phyloP scores from a whole-genome alignment of 371 early-diverging fungal genomes.

The Apophysomyces variabilis region DNA sequence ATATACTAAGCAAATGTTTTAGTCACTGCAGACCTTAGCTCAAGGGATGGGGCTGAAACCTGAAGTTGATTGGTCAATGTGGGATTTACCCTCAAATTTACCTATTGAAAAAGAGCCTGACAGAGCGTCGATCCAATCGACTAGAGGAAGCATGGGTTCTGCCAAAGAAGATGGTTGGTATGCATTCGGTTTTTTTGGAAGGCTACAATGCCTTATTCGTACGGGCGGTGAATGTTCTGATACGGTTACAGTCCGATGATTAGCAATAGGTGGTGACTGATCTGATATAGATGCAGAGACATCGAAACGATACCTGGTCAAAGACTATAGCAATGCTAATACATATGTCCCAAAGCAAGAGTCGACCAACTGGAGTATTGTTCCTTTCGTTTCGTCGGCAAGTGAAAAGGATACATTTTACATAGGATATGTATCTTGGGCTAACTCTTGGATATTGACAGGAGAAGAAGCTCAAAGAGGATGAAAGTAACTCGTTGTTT shows the following conservation, averaged over 20 bases:
- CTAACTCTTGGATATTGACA: background rate
- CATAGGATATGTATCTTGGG: background rate
- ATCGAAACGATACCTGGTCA: constrained; percentile 3
- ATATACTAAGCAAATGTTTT: background rate
- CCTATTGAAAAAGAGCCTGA: background rate
- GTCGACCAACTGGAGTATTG: constrained; percentile 36
- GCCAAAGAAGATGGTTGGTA: constrained; percentile 9
- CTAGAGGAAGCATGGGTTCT: constrained; percentile 1
- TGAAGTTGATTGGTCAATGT: background rate
- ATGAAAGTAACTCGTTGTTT: constrained; percentile 6
- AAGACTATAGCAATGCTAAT: constrained; percentile 16
- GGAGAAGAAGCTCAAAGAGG: background rate
- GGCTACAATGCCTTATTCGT: background rate
- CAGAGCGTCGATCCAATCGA: background rate
- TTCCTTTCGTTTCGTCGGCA: constrained; percentile 26
- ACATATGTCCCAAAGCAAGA: constrained; percentile 9
- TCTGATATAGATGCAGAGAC: background rate
- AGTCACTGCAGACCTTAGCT: background rate
- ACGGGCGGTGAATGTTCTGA: background rate
- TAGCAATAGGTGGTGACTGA: background rate
- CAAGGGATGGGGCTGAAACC: background rate
- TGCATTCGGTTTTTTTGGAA: constrained; percentile 2
- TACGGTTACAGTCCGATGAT: background rate
- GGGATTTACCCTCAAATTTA: background rate
- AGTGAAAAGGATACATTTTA: background rate